Conservation (phyloP, 441 rosid species). For the Brassica hybrid region DNA sequence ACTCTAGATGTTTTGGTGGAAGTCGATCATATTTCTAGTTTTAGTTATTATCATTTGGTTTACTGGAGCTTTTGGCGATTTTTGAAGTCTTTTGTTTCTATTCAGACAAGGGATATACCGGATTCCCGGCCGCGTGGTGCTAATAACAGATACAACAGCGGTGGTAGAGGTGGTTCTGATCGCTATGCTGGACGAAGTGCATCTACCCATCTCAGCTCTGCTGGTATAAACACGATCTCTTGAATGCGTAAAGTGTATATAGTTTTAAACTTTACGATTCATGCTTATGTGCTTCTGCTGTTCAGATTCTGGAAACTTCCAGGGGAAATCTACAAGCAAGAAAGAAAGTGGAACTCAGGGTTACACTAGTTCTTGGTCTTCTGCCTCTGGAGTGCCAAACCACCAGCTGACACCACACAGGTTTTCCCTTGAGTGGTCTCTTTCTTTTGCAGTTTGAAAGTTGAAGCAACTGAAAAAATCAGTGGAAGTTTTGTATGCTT, state of each 20-base stretch:
- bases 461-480: not conserved
- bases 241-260: not conserved
- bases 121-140: slow-evolving; percentile 68
- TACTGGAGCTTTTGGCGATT: not conserved
- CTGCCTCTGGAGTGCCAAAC: slow-evolving; percentile 56
- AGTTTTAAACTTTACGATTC: not conserved
- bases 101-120: slow-evolving; percentile 71
- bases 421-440: slow-evolving; percentile 46
- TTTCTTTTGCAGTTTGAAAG: not conserved
- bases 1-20: not conserved
- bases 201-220: slow-evolving; percentile 51
- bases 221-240: slow-evolving; percentile 58
- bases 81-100: slow-evolving; percentile 24
- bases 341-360: slow-evolving; percentile 81
- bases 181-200: slow-evolving; percentile 70
- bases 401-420: slow-evolving; percentile 54
- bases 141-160: slow-evolving; percentile 62
- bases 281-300: slow-evolving; percentile 30
- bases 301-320: slow-evolving; percentile 70
- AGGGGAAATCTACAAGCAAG: slow-evolving; percentile 68
- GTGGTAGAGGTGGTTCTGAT: slow-evolving; percentile 78
- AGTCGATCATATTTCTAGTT: not conserved
- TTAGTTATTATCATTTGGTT: slow-evolving; percentile 3
- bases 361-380: slow-evolving; percentile 58
- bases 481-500: slow-evolving; percentile 8